Conservation (phyloP, 192 early-diverging fungal genomes). For the Coemansia sp. region DNA sequence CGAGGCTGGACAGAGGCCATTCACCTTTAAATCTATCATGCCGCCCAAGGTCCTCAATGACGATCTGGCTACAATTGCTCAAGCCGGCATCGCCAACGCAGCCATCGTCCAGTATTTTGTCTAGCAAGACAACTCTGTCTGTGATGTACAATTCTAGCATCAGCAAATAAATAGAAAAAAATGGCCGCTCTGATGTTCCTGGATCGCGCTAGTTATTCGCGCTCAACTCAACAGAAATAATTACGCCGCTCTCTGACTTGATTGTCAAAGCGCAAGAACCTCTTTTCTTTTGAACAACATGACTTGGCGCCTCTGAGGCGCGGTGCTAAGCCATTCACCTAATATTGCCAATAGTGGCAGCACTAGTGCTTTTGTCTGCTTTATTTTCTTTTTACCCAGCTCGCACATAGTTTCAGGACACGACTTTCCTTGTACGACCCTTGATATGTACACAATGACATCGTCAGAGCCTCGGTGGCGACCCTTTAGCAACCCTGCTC, state of each 20-base stretch:
- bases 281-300: not conserved
- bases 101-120: conserved; percentile 76
- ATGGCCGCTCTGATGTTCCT: conserved; percentile 16
- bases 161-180: conserved; percentile 4
- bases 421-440: not conserved
- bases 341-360: not conserved
- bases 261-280: conserved; percentile 6
- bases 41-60: conserved; percentile 82
- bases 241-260: not conserved
- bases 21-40: conserved; percentile 83
- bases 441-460: conserved; percentile 31
- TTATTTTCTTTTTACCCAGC: not conserved
- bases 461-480: conserved; percentile 26
- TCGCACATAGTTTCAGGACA: not conserved
- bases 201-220: not conserved
- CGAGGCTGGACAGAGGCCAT: conserved; percentile 65
- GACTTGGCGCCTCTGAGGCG: not conserved
- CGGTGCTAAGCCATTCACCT: not conserved
- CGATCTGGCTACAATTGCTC: conserved; percentile 70
- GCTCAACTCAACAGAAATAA: not conserved
- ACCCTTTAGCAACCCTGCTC: conserved; percentile 44
- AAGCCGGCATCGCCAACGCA: conserved; percentile 85
- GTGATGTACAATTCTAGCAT: not conserved
- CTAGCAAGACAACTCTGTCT: conserved; percentile 11
- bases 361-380: not conserved